A percentile compares a stretch with the other conserved stretches of the same genome.
Conservation (phyloP, 768 basidiomycete genomes). For the Lentinula boryana region DNA sequence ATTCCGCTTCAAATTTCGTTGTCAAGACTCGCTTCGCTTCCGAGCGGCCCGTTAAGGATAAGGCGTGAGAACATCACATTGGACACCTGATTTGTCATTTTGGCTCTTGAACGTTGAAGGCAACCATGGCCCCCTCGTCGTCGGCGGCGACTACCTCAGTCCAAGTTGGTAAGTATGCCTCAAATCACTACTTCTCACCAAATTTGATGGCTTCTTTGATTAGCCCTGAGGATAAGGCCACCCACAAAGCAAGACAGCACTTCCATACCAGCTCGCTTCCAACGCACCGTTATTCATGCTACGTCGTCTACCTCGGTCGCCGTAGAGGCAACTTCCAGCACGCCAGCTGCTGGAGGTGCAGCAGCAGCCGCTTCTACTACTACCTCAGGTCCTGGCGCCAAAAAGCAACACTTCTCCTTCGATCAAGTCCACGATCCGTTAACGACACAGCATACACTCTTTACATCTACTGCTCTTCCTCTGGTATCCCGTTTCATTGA, state of each 20-base stretch:
- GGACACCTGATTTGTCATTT: conserved; percentile 2
- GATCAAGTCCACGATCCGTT: conserved; percentile 91
- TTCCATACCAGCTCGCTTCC: conserved; percentile 91
- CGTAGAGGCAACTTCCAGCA: conserved; percentile 66
- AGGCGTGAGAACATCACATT: not conserved
- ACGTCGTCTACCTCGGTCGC: conserved; percentile 67
- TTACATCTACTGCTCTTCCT: conserved; percentile 77
- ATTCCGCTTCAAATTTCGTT: not conserved
- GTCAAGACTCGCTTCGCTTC: not conserved
- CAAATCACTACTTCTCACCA: not conserved
- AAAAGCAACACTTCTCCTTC: conserved; percentile 86
- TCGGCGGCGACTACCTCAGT: conserved; percentile 80
- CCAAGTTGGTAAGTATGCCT: conserved; percentile 77
- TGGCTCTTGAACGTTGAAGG: not conserved
- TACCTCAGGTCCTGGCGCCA: conserved; percentile 41
- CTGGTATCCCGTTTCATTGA: conserved; percentile 84
- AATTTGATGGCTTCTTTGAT: conserved; percentile 8
- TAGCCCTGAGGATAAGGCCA: conserved; percentile 88
- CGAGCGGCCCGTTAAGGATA: not conserved
- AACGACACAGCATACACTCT: conserved; percentile 81
- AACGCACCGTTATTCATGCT: conserved; percentile 82
- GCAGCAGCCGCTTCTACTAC: conserved; percentile 36
- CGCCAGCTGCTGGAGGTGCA: conserved; percentile 46
- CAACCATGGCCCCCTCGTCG: conserved; percentile 42
- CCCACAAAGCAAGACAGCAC: conserved; percentile 76